A percentile compares a stretch with the other conserved stretches of the same genome.
phyloP scores from a whole-genome alignment of 257 asterid genomes.

The Ballota nigra region DNA sequence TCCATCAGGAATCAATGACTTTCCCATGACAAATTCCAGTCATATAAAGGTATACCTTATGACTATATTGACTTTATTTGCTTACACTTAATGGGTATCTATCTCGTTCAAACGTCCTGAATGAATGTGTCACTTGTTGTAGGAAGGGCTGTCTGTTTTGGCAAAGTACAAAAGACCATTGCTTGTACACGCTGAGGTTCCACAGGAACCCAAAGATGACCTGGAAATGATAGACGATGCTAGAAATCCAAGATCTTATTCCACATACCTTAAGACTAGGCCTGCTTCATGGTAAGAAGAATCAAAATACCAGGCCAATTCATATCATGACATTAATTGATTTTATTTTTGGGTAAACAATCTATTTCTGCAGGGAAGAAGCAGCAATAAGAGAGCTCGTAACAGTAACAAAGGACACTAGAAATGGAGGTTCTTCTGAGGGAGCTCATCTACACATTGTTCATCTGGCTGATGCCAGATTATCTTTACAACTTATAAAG shows the following conservation, averaged over 20 bases:
- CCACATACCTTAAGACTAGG: slow-evolving; percentile 83
- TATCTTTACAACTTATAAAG: slow-evolving; percentile 80
- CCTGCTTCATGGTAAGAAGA: slow-evolving; percentile 68
- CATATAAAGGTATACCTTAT: slow-evolving; percentile 71
- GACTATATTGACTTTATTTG: background rate
- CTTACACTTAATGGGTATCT: background rate
- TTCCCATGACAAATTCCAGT: slow-evolving; percentile 85
- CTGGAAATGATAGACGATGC: slow-evolving; percentile 31
- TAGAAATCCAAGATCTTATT: slow-evolving; percentile 60
- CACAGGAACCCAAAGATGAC: slow-evolving; percentile 41
- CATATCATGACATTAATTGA: background rate
- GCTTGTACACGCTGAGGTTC: slow-evolving; percentile 89
- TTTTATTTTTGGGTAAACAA: background rate
- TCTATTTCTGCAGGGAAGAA: slow-evolving; percentile 65
- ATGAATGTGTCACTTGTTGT: slow-evolving; percentile 2
- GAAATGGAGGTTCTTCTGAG: slow-evolving; percentile 76
- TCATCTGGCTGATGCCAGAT: slow-evolving; percentile 82
- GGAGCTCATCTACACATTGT: slow-evolving; percentile 97
- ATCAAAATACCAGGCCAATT: background rate
- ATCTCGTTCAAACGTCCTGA: background rate
- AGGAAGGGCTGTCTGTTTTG: slow-evolving; percentile 81
- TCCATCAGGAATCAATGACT: slow-evolving; percentile 95
- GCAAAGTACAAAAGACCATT: slow-evolving; percentile 81
- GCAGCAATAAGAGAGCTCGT: slow-evolving; percentile 81
- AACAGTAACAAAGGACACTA: slow-evolving; percentile 54